These are phyloP conservation scores for Leptographium procerum DNA, from an alignment of 2,329 filamentous ascomycete species.

Conservation along the genomic window DNA sequence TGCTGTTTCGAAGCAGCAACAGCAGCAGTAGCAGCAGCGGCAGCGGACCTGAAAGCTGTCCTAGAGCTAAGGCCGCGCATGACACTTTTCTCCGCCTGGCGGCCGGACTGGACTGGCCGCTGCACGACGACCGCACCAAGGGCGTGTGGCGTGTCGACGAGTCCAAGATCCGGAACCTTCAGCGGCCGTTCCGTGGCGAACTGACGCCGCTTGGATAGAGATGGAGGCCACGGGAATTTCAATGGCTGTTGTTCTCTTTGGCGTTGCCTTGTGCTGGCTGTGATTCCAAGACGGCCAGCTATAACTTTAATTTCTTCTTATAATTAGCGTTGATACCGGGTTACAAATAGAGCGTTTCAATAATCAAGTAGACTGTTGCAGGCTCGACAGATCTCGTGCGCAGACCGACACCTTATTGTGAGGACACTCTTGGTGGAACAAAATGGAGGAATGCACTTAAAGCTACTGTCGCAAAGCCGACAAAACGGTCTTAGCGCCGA, in stretches of 20 bases:
- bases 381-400: too few relatives aligned
- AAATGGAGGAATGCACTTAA: too few relatives aligned
- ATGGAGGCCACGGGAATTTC: too few relatives aligned
- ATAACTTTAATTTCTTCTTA: too few relatives aligned
- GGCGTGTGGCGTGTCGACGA: slow-evolving; percentile 27
- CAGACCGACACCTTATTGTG: too few relatives aligned
- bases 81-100: slow-evolving; percentile 21
- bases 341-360: too few relatives aligned
- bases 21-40: slow-evolving; percentile 8
- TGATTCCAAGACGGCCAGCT: too few relatives aligned
- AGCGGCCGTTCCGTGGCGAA: slow-evolving; percentile 22
- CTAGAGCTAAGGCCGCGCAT: slow-evolving; percentile 12
- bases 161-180: slow-evolving; percentile 11
- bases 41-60: slow-evolving; percentile 5
- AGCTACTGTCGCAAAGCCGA: not conserved
- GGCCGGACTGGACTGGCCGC: slow-evolving; percentile 17
- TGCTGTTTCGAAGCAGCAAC: slow-evolving; percentile 20
- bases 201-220: slow-evolving; percentile 18
- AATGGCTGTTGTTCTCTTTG: too few relatives aligned
- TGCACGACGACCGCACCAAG: slow-evolving; percentile 24
- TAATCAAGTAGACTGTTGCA: too few relatives aligned
- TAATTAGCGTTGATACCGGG: too few relatives aligned
- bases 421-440: too few relatives aligned
- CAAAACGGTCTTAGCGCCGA: not conserved
- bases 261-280: too few relatives aligned